Conservation (phyloP, 352 stramenopile species). For the Blastocystis sp. region DNA sequence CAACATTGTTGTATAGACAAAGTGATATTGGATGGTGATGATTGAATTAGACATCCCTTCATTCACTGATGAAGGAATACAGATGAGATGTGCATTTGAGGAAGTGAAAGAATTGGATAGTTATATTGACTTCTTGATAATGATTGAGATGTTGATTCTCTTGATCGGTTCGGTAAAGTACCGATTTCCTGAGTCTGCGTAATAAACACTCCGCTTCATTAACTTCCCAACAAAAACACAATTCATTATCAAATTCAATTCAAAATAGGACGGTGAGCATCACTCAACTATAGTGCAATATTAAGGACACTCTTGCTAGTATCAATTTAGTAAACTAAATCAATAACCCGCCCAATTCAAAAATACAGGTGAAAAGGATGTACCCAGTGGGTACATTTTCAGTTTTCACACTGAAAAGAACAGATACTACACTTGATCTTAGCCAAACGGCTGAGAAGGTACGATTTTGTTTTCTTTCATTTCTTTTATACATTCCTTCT, state of each 20-base stretch:
- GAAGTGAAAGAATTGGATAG: too few species aligned
- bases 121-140: too few species aligned
- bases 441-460: slow-evolving; percentile 78
- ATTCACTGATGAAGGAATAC: too few species aligned
- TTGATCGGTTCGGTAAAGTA: too few species aligned
- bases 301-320: slow-evolving; percentile 51
- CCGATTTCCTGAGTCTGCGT: too few species aligned
- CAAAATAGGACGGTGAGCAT: slow-evolving; percentile 39
- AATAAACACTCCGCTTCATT: too few species aligned
- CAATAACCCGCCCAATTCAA: slow-evolving; percentile 61
- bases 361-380: slow-evolving; percentile 79
- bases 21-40: too few species aligned
- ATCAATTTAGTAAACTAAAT: slow-evolving; percentile 42
- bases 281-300: slow-evolving; percentile 55
- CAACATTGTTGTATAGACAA: too few species aligned
- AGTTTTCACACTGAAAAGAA: slow-evolving; percentile 85
- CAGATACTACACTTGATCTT: slow-evolving; percentile 83
- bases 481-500: background rate
- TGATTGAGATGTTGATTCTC: too few species aligned
- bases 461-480: background rate
- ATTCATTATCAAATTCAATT: background rate
- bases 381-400: slow-evolving; percentile 70
- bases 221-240: background rate
- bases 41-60: too few species aligned
- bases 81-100: too few species aligned